Conservation (phyloP, 768 basidiomycete genomes). For the Suillus fuscotomentosus region DNA sequence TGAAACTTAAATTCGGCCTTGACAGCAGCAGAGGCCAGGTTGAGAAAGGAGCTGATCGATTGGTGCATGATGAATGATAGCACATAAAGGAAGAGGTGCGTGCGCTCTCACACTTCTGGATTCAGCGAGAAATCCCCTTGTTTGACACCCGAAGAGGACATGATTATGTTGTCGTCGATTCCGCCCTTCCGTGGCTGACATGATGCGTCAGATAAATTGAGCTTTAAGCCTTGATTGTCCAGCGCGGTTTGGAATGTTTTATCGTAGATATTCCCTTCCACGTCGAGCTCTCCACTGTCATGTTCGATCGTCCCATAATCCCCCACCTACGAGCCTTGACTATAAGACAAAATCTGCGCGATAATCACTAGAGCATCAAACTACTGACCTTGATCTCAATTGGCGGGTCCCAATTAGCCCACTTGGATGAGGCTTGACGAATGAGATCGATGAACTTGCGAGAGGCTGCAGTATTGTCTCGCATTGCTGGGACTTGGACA, state of each 20-base stretch:
- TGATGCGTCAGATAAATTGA: conserved; percentile 11
- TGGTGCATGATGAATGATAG: not conserved
- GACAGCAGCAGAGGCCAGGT: conserved; percentile 29
- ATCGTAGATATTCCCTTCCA: conserved; percentile 34
- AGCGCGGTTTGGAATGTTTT: conserved; percentile 16
- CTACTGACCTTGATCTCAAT: conserved; percentile 28
- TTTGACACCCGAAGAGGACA: conserved; percentile 24
- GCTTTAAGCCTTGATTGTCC: not conserved
- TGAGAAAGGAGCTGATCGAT: conserved; percentile 13
- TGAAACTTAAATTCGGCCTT: conserved; percentile 36
- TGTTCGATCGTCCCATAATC: conserved; percentile 31
- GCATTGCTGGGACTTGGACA: conserved; percentile 1
- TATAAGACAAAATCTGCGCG: not conserved
- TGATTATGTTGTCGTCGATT: conserved; percentile 22
- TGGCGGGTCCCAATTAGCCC: conserved; percentile 39
- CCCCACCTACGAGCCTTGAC: conserved; percentile 27
- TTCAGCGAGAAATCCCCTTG: conserved; percentile 9
- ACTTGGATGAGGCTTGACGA: conserved; percentile 29
- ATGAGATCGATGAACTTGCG: conserved; percentile 39
- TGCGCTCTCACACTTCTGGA: conserved; percentile 21
- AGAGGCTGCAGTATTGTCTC: conserved; percentile 4
- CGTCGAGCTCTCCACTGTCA: conserved; percentile 28
- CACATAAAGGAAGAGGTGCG: not conserved
- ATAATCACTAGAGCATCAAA: not conserved
- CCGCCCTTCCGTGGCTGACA: conserved; percentile 13